Evolutionary conservation across 352 stramenopile species (phyloP).

Genomic region (Globisporangium spinosum): DNA sequence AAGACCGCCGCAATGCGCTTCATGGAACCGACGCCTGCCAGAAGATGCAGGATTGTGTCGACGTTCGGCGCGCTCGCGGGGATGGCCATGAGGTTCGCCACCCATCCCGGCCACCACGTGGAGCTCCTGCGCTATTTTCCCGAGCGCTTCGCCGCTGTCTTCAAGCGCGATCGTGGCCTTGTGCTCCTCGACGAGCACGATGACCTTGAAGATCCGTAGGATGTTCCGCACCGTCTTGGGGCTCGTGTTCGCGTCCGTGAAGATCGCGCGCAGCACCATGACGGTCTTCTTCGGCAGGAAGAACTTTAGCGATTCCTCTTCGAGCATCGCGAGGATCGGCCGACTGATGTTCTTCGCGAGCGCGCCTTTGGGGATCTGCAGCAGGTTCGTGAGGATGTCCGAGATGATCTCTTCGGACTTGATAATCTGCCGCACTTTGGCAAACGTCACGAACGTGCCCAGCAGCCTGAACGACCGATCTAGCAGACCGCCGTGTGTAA

Average conservation of each 20-base stretch:
- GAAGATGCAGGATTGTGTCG: constrained; percentile 33
- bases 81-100: constrained; percentile 22
- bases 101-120: constrained; percentile 19
- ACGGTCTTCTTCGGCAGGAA: constrained; percentile 81
- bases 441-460: constrained; percentile 53
- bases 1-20: constrained; percentile 49
- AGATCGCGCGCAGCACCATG: constrained; percentile 49
- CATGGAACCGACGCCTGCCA: constrained; percentile 35
- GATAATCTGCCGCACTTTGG: constrained; percentile 48
- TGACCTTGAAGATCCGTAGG: constrained; percentile 44
- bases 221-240: constrained; percentile 69
- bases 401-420: constrained; percentile 73
- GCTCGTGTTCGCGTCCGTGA: constrained; percentile 35
- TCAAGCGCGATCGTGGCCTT: constrained; percentile 68
- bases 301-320: constrained; percentile 76
- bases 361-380: constrained; percentile 51
- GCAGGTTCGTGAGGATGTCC: constrained; percentile 53
- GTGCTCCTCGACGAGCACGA: constrained; percentile 71
- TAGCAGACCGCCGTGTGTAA: constrained; percentile 47
- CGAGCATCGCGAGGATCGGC: constrained; percentile 52
- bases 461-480: constrained; percentile 60
- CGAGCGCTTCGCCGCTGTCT: constrained; percentile 56
- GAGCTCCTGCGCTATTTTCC: constrained; percentile 50
- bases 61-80: constrained; percentile 34
- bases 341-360: constrained; percentile 66